Evolutionary conservation across 768 basidiomycete genomes (phyloP), one percentile per base, ranked within the genome.

Genomic region (Leccinum subgranulosum): DNA sequence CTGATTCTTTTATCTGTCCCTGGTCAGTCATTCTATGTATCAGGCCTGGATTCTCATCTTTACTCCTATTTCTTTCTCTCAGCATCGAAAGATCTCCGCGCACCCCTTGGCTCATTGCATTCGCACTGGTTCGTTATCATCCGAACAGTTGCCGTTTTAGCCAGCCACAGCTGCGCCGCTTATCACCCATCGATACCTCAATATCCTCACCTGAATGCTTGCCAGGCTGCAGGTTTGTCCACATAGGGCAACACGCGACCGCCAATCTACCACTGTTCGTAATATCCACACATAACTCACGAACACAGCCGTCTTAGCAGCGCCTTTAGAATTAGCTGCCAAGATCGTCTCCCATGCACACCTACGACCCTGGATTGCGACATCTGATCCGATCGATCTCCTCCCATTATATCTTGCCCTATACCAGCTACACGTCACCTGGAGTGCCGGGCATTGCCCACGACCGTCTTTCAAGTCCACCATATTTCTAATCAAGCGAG

Each of bases 341-440:
- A 19, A 21, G 31, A 43, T 48, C n/a, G 5, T 48, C 36, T 43
- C n/a, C 8, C 43, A n/a, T 54, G 28, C 43, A 48, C 49, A 17
- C 33, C 15, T 33, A 49, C 28, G 25, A 50, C 53, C 45, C 23
- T 59, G 10, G 17, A 29, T 58, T 51, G 55, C 45, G 49, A 46
- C 27, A 62, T 58, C 57, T 55, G 63, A 62, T 64, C 53, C 49
- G 60, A 69, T 67, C 47, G 60, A 67, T 60, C 59, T 58, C 55
- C 23, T 41, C 19, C 29, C 8, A 29, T 51, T 31, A 47, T 58
- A 61, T 61, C 63, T 62, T 28, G 36, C 53, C 53, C 23, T 49
- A 48, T 62, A 19, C 56, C 7, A 27, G 36, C 29, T 54, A 19
- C 56, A 62, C 51, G 58, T 65, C 60, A 68, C 28, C 45, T 27